Conservation (phyloP, 257 asterid genomes). For the Sherardia arvensis region DNA sequence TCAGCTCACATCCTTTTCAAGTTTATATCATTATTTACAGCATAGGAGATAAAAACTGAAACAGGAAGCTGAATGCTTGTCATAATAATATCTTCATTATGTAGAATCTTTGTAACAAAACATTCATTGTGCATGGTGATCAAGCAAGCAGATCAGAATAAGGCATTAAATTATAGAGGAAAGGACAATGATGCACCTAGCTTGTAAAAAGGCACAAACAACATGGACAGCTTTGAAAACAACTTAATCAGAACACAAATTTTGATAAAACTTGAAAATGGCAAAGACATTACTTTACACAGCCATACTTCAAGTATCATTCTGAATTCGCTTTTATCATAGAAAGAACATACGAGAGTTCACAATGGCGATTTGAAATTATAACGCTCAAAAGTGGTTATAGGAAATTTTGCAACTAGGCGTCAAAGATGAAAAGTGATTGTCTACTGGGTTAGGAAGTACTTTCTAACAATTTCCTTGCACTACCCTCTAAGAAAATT, state of each 20-base stretch:
- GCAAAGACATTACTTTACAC: neutral
- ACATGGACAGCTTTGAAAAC: neutral
- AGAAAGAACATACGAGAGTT: neutral
- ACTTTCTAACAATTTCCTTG: neutral
- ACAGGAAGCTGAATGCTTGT: neutral
- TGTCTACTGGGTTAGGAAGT: neutral
- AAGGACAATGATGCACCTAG: neutral
- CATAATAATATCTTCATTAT: neutral
- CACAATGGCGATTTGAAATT: neutral
- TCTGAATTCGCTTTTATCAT: neutral
- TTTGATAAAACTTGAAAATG: neutral
- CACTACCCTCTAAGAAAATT: neutral
- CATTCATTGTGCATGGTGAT: neutral
- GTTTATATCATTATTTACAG: neutral
- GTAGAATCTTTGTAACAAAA: neutral
- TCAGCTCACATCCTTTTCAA: neutral
- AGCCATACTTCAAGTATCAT: neutral
- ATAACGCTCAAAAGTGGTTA: too few relatives aligned
- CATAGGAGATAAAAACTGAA: too few relatives aligned
- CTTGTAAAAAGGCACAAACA: neutral
- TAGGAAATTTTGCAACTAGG: neutral
- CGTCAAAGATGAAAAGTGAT: neutral
- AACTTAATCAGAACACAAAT: neutral
- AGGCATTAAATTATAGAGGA: neutral
- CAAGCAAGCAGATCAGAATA: neutral